Percentiles rank a stretch among this genome's conserved stretches.
Conservation (phyloP, 306 rosid genomes). For the Ormosia emarginata region DNA sequence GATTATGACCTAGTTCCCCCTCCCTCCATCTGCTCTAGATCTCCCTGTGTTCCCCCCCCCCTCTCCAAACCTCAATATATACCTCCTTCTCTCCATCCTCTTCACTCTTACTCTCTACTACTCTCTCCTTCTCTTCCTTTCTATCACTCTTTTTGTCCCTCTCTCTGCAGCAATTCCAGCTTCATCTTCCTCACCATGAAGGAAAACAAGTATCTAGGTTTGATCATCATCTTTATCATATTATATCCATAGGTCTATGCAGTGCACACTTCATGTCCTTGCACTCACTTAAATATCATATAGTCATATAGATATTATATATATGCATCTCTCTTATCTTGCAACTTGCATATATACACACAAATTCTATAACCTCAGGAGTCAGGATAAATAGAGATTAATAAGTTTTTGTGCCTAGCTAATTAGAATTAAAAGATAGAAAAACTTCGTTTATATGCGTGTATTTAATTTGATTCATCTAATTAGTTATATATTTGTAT, state of each 20-base stretch:
- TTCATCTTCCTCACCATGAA: not conserved
- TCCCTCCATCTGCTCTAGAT: not conserved
- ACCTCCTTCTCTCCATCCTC: not conserved
- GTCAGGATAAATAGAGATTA: not conserved
- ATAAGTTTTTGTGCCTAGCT: not conserved
- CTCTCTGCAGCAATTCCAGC: not conserved
- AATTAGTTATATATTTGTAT: not conserved
- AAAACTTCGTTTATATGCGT: not conserved
- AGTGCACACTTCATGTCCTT: not conserved
- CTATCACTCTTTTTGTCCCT: not conserved
- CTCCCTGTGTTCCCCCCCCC: slow-evolving; percentile 8
- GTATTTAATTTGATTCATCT: not conserved
- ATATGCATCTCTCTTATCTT: not conserved
- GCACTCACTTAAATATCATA: not conserved
- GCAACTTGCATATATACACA: not conserved
- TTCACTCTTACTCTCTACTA: slow-evolving; percentile 19
- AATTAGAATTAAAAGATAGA: not conserved
- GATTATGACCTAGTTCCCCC: slow-evolving; percentile 49
- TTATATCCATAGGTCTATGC: not conserved
- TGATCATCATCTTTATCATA: not conserved
- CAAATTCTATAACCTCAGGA: not conserved
- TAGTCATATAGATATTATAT: not conserved
- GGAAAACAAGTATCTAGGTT: not conserved
- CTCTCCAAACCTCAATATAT: slow-evolving; percentile 19
- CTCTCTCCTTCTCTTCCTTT: not conserved